Base-by-base conservation (phyloP, 2,329 filamentous ascomycete genomes). In the Penicillium verrucosum region DNA sequence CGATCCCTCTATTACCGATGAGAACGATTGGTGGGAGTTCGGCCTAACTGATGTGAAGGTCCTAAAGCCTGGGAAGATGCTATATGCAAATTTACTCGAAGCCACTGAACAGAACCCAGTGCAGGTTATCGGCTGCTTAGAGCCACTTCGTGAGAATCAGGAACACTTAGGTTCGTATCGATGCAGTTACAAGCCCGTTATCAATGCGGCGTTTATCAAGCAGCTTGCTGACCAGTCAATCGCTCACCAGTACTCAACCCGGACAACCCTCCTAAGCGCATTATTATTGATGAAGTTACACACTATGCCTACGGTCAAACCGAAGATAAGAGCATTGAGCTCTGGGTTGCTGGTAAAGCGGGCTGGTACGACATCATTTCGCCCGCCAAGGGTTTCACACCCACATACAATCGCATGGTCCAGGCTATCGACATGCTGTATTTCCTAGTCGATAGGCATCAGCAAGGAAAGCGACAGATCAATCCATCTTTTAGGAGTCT, bases 321-420 rank as follows among this genome's bases (percentile, higher is more conserved):
- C 64, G 79, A 80, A 45, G 81, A 85, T 67, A 82, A 81, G 12
- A 79, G 79, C 38, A 75, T 83, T 44, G 78, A 80, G 23, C 75
- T 87, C 42, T 87, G 85, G 85, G 84, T 84, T 21, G 80, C 82
- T 47, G 85, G 85, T 34, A 75, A 79, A 59, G 82, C 84, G 38
- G 85, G 85, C 53, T 87, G 85, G 84, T 87, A 83, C 66, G 78
- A 80, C 51, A 77, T 88, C 45, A 56, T 45, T 41, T 74, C 74
- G 30, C 83, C 85, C 2, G 74, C 79, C 40, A 75, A 77, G 60
- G 75, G 76, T 2, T 88, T 86, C 68, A 72, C 77, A 58, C 68
- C 73, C 1, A 78, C 80, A 37, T 85, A 80, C 69, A 75, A 80
- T 45, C 77, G 81, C 23, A 86, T 86, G 75, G 73, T 81, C 2